Evolutionary conservation across 1,284 basidiomycete genomes (phyloP).

Genomic region (Coriolopsis trogii): DNA sequence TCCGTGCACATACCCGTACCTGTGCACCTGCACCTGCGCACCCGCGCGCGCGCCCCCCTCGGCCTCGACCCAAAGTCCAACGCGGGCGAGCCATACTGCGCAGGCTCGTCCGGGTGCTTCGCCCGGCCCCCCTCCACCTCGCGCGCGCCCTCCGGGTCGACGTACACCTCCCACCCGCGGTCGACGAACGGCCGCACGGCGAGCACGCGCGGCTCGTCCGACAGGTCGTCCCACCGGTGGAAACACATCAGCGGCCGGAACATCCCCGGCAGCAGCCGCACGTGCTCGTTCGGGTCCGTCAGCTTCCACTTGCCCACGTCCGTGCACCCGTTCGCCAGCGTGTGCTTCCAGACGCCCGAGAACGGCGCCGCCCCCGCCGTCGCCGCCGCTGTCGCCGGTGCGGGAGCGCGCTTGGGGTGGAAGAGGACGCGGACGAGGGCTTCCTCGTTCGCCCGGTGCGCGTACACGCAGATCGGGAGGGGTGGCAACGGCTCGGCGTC

Average conservation of each 20-base stretch:
- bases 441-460: conserved; percentile 6
- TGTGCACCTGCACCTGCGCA: too few species aligned
- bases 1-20: neutral
- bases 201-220: conserved; percentile 13
- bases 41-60: too few species aligned
- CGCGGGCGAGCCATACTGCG: neutral
- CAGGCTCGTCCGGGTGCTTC: neutral
- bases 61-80: too few species aligned
- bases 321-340: neutral
- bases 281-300: conserved; percentile 5
- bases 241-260: conserved; percentile 53
- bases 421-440: conserved; percentile 23
- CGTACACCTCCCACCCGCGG: conserved; percentile 7
- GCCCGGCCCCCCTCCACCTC: neutral
- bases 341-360: neutral
- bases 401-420: conserved; percentile 1
- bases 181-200: conserved; percentile 16
- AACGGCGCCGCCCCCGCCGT: neutral
- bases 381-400: neutral
- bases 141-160: too few species aligned
- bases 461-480: conserved; percentile 13
- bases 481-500: conserved; percentile 1
- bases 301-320: neutral
- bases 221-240: conserved; percentile 26
- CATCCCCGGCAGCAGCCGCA: conserved; percentile 48